phyloP scores from a whole-genome alignment of 2,329 filamentous ascomycete genomes.

The Colletotrichum eremochloae region DNA sequence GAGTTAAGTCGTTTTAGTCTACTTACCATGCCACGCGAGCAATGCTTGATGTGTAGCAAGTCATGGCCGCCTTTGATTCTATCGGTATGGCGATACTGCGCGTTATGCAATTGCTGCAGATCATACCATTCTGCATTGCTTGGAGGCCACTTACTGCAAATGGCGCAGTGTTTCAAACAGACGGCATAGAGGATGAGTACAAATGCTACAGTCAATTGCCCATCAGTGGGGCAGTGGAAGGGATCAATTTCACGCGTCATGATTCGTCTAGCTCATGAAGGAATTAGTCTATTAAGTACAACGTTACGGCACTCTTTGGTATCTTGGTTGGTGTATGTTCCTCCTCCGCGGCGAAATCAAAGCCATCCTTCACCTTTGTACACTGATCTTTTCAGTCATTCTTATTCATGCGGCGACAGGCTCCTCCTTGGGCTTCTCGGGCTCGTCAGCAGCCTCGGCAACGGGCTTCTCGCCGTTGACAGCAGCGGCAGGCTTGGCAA shows the following conservation, averaged over 20 bases:
- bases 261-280: constrained; percentile 30
- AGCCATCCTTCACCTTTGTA: constrained; percentile 24
- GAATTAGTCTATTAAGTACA: constrained; percentile 38
- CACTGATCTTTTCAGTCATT: constrained; percentile 18
- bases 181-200: background rate
- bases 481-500: constrained; percentile 52
- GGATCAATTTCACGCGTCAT: constrained; percentile 9
- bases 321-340: constrained; percentile 20
- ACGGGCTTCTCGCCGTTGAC: constrained; percentile 54
- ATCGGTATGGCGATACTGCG: no score
- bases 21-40: background rate
- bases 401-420: constrained; percentile 30
- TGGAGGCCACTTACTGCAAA: background rate
- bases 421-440: constrained; percentile 43
- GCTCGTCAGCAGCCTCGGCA: constrained; percentile 46
- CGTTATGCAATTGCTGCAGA: no score
- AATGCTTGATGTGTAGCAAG: background rate
- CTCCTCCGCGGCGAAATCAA: background rate
- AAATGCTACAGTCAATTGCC: background rate
- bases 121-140: background rate
- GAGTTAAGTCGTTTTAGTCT: background rate
- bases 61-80: no score
- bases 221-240: background rate
- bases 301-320: constrained; percentile 21
- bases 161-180: background rate